Conservation (phyloP, 495 filamentous ascomycete genomes). For the Trichoderma erinaceum region DNA sequence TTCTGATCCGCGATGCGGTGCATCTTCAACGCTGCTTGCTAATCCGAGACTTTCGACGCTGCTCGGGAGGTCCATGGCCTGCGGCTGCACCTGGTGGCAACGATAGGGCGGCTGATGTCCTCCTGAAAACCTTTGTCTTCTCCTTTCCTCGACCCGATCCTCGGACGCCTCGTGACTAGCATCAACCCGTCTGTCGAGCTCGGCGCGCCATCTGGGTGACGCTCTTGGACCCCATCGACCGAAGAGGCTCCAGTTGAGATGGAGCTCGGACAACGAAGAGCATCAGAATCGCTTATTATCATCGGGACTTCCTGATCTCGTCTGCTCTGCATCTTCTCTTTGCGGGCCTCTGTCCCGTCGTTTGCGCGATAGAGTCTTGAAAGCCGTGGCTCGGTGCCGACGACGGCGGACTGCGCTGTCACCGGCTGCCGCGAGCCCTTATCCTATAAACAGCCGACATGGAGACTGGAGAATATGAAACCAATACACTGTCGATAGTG, state of each 20-base stretch:
- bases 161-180: conserved; percentile 1
- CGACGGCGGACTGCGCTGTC: conserved; percentile 3
- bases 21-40: not conserved
- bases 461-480: conserved; percentile 50
- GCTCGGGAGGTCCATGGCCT: not conserved
- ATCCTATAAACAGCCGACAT: conserved; percentile 31
- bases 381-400: conserved; percentile 7
- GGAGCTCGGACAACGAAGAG: not conserved
- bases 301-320: not conserved
- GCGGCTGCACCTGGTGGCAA: not conserved
- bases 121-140: not conserved
- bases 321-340: not conserved
- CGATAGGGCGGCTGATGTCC: not conserved
- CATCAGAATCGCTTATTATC: conserved; percentile 1
- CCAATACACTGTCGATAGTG: conserved; percentile 47
- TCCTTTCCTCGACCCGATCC: not conserved
- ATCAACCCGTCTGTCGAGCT: not conserved
- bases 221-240: not conserved
- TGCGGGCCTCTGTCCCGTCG: not conserved
- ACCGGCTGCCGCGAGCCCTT: conserved; percentile 5
- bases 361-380: conserved; percentile 7
- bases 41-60: not conserved
- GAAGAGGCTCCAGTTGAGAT: not conserved
- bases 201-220: conserved; percentile 6
- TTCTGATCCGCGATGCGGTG: conserved; percentile 8